Evolutionary conservation across 257 asterid species (phyloP), one percentile per base, ranked within the genome.

Genomic region (Solanum rostratum): DNA sequence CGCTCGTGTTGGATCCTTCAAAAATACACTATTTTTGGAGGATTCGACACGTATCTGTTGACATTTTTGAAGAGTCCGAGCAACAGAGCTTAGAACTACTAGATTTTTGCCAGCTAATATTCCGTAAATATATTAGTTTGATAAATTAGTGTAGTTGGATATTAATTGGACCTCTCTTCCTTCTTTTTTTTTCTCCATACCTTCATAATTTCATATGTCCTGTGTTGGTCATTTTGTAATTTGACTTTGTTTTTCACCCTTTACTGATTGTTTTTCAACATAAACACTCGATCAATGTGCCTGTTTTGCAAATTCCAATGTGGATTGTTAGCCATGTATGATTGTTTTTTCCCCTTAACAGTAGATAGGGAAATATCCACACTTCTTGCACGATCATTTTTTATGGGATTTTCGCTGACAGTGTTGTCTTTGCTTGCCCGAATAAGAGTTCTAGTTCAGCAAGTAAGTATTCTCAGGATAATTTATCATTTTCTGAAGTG

Each of bases 331-430:
- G 82, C 63, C 82, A 27, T 50, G 24, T 16, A 20, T 7, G 18
- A n/a, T 59, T 43, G 52, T 49, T 65, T 82, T 84, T 80, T 84
- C 71, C 85, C 81, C 95, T 92, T 92, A 89, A 92, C 95, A 30
- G 84, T 62, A 79, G 66, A 37, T 88, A 95, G 98, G 83, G 94
- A 95, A 89, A 87, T 97, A 89, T 97, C 98, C 10, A 91, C 87
- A 54, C 91, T 97, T 88, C 95, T 97, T 60, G 99, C 98, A 46
- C 97, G 87, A 81, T 93, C 98, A 37, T 95, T 95, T 89, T 97
- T 97, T 91, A 88, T 90, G 95, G 95, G 95, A 85, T 93, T 95
- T 86, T 94, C 98, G 18, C 87, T 97, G 62, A 91, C 96, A 14
- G 74, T 86, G 69, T 86, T 97, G 92, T 93, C 99, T 20, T 88